Percentiles rank a stretch among this genome's conserved stretches.
These are phyloP conservation scores for Polygonum maritimum DNA, from an alignment of 148 eudicot species.

Conservation along the genomic window DNA sequence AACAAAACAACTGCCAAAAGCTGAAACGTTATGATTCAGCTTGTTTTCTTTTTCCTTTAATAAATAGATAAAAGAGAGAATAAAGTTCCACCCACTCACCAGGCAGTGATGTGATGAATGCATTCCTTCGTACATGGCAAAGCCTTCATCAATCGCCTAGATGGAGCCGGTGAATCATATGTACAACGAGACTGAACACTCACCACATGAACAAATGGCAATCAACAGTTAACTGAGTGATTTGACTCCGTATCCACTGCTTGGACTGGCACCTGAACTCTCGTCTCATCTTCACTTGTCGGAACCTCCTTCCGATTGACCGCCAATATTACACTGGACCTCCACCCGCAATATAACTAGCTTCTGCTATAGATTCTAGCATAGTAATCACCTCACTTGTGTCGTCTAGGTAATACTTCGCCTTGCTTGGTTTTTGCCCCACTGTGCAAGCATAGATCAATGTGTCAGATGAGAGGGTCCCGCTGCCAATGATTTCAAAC, in stretches of 20 bases:
- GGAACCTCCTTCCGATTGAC: too few relatives aligned
- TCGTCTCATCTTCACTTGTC: too few relatives aligned
- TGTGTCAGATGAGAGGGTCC: constrained; percentile 24
- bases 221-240: too few relatives aligned
- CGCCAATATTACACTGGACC: too few relatives aligned
- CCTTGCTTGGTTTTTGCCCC: constrained; percentile 39
- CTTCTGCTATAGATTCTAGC: constrained; percentile 37
- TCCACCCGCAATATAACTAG: too few relatives aligned
- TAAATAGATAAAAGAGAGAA: neutral
- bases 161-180: too few relatives aligned
- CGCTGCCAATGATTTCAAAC: constrained; percentile 36
- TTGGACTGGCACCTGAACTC: too few relatives aligned
- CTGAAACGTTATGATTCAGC: neutral
- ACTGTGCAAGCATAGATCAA: constrained; percentile 38
- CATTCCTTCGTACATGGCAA: too few relatives aligned
- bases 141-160: too few relatives aligned
- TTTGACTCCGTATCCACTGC: too few relatives aligned
- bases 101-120: neutral
- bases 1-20: neutral
- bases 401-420: constrained; percentile 39
- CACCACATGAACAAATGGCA: too few relatives aligned
- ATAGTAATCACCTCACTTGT: constrained; percentile 29
- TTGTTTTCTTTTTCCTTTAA: neutral
- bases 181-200: too few relatives aligned
- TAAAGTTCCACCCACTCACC: neutral